phyloP scores from a whole-genome alignment of 768 basidiomycete genomes.

The Lepiota venenata region DNA sequence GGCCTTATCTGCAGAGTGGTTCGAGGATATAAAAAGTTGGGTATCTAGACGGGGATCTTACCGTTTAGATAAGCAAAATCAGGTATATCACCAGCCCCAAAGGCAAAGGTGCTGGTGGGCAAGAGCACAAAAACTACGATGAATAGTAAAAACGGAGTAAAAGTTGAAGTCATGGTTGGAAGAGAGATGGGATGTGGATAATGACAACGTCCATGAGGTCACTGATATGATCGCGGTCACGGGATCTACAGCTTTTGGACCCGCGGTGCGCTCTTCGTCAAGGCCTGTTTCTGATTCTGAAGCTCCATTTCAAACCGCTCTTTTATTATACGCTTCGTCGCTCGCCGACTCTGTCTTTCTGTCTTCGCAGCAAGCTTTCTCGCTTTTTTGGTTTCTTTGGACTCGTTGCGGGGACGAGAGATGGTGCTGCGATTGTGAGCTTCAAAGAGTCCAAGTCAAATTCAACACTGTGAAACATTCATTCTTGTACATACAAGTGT shows the following conservation, averaged over 20 bases:
- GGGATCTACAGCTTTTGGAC: conserved; percentile 40
- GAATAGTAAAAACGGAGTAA: conserved; percentile 30
- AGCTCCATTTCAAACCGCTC: conserved; percentile 63
- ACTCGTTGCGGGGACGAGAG: conserved; percentile 71
- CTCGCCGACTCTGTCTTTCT: conserved; percentile 60
- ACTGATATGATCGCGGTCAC: conserved; percentile 1
- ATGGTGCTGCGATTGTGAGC: conserved; percentile 30
- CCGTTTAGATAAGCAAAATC: conserved; percentile 66
- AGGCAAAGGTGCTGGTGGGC: conserved; percentile 43
- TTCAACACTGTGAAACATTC: no score
- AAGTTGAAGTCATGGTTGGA: conserved; percentile 17
- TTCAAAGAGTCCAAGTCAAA: not conserved
- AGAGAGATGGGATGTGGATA: conserved; percentile 3
- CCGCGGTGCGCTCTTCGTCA: conserved; percentile 41
- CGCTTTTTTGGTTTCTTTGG: conserved; percentile 67
- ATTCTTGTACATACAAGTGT: conserved; percentile 16
- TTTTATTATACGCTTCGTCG: conserved; percentile 64
- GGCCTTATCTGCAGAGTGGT: conserved; percentile 48
- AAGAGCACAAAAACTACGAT: conserved; percentile 38
- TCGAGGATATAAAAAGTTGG: not conserved
- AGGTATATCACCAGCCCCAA: conserved; percentile 69
- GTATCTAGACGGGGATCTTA: conserved; percentile 22
- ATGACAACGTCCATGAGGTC: conserved; percentile 9
- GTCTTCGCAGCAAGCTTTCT: conserved; percentile 69
- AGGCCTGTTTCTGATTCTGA: conserved; percentile 52